Evolutionary conservation across 129 eudicot genomes (phyloP), one percentile per base, ranked within the genome.

Genomic region (Helianthus annuus): DNA sequence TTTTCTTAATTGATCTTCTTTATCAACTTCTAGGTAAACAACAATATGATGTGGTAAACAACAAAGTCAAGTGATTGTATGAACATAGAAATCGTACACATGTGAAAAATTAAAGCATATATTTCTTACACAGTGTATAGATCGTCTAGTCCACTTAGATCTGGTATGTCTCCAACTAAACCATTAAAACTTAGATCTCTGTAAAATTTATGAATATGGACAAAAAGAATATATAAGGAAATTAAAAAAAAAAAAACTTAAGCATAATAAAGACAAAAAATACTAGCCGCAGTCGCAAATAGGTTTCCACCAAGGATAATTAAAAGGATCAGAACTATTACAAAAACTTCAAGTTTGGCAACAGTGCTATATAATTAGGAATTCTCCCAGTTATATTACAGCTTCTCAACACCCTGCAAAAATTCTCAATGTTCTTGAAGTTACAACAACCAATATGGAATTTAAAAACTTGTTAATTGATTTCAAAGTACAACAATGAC

Each of bases 131-230:
- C 1, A 7, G 5, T n/a, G 40, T 81, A 69, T 60, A 84, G 40
- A 1, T 7, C 11, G 1, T 9, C 2, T 16, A 82, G 64, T 22
- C 76, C 68, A 15, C 61, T 63, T 42, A 88, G 80, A 19, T 85
- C 29, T 7, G 96, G 89, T 45, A 86, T 68, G 17, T 62, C 75
- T 24, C 89, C 96, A 63, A 70, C 27, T 48, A 89, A 72, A 9
- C 67, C 81, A 76, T 88, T 88, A 48, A 88, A 85, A 62, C 96
- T 88, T 7, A 88, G 89, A 71, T 89, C 91, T 60, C 96, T 89
- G 85, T 76, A 10, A 24, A 46, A 10, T 67, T 24, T 27, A 27
- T 27, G 14, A 19, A 1, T 39, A 39, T 39, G 8, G 45, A 39
- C 45, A 6, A 39, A 39, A 39, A 39, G 45, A 39, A 39, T 39